phyloP scores from a whole-genome alignment of 192 early-diverging fungal genomes.

The Backusella westeae region DNA sequence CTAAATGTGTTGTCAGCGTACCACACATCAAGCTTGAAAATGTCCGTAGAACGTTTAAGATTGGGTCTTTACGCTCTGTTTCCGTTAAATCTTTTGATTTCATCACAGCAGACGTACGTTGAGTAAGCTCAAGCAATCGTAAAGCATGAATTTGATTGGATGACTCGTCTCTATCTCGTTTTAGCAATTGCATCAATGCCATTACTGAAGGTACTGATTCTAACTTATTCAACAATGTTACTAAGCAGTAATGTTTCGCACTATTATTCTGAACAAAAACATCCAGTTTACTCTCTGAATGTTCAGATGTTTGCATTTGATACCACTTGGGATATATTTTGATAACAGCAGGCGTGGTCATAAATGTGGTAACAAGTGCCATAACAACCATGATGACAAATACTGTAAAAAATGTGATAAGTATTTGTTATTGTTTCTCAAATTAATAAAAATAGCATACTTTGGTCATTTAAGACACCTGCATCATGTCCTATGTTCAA shows the following conservation, averaged over 20 bases:
- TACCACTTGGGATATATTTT: conserved; percentile 73
- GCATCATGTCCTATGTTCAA: conserved; percentile 89
- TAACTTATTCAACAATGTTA: conserved; percentile 60
- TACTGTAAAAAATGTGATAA: conserved; percentile 10
- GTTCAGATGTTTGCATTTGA: conserved; percentile 38
- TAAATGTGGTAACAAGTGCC: conserved; percentile 72
- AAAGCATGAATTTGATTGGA: conserved; percentile 51
- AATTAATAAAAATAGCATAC: conserved; percentile 13
- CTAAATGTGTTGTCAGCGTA: conserved; percentile 54
- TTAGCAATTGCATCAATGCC: conserved; percentile 56
- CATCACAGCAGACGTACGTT: conserved; percentile 81
- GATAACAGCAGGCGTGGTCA: conserved; percentile 76
- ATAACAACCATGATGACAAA: conserved; percentile 52
- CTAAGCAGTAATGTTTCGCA: conserved; percentile 25
- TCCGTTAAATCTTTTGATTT: conserved; percentile 61
- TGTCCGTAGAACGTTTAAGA: conserved; percentile 78
- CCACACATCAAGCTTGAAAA: conserved; percentile 71
- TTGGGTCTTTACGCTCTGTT: conserved; percentile 64
- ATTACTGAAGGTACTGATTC: conserved; percentile 69
- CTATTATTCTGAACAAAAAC: background rate
- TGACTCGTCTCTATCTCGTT: conserved; percentile 3
- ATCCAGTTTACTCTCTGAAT: background rate
- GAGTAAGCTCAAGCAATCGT: conserved; percentile 72
- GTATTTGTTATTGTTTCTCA: background rate
- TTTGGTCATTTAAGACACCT: conserved; percentile 68